Percentiles rank a stretch among this genome's conserved stretches.
These are phyloP conservation scores for Alternaria rosae DNA, from an alignment of 2,329 filamentous ascomycete genomes.

Conservation along the genomic window DNA sequence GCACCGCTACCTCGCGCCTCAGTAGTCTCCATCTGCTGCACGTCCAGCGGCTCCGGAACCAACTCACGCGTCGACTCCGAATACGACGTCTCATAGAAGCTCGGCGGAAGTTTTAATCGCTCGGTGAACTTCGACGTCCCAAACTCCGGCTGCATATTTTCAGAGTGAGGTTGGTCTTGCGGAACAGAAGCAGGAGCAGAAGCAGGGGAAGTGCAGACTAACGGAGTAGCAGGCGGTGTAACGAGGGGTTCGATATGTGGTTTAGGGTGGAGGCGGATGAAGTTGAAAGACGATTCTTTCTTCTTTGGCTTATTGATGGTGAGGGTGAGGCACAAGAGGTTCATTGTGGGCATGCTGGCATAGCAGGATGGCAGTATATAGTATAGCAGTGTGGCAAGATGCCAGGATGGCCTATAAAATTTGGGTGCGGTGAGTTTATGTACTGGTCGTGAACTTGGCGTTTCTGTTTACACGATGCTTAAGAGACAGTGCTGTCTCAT, in stretches of 20 bases:
- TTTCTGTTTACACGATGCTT: neutral
- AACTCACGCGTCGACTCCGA: neutral
- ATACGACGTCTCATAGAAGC: neutral
- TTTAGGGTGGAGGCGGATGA: neutral
- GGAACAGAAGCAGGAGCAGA: too few species aligned
- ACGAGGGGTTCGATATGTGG: neutral
- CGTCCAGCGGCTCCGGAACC: neutral
- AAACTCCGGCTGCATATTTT: accelerated
- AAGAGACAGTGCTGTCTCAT: neutral
- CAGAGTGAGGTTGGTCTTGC: too few species aligned
- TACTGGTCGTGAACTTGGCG: neutral
- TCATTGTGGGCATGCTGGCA: neutral
- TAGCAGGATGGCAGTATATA: neutral
- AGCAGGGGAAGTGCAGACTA: neutral
- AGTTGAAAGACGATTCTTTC: neutral
- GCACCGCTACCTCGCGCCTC: neutral
- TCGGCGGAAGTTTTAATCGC: neutral
- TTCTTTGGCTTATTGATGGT: neutral
- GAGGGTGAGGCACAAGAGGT: neutral
- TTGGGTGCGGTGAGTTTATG: neutral
- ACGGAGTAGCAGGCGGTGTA: neutral
- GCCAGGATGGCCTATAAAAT: neutral
- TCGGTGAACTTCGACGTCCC: neutral
- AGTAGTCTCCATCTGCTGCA: neutral
- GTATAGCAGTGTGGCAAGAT: neutral